Base-by-base conservation (phyloP, 805 yeast species). In the Lipomyces sp. region DNA sequence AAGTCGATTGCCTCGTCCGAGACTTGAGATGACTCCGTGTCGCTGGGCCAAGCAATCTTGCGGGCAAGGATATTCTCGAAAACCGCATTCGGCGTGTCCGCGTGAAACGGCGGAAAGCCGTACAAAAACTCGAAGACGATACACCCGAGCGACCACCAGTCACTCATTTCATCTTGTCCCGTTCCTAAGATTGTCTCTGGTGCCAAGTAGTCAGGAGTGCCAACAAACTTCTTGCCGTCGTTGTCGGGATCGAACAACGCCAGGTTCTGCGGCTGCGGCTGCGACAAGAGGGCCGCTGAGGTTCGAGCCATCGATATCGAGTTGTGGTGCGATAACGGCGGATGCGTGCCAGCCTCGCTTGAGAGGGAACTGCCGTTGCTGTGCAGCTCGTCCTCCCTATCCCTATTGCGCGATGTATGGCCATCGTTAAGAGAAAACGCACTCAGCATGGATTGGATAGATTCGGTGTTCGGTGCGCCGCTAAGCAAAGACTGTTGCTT, bases 71-170 rank as follows among this genome's bases (percentile, higher is more conserved):
- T 91, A 57, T 89, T 89, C 47, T 81, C 78, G 65, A 93, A 93
- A 0, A 93, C 95, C 52, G 74, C 71, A 37, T 84, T 86, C 0
- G 96, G 93, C 1, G 88, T 76, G 3, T 73, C 72, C 1, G 85
- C 95, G 66, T 86, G 93, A 67, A 93, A 93, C 2, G 99, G 99
- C 1, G 99, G 96, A 65, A 81, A 86, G 0, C 98, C 98, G 66
- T 84, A 86, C 36, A 88, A 64, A 64, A 93, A 84, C 68, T 93
- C 99, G 72, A 91, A 93, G 49, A 91, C 69, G 11, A 93, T 88
- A 67, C 98, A 91, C 0, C 99, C 99, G 31, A 91, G 79, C 1
- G 98, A 87, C 99, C 99, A 93, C 98, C 98, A 90, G 70, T 90
- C 97, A n/a, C 91, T 82, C 56, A 82, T 78, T 57, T 81, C 89